Evolutionary conservation across 305 asterid genomes (phyloP), one percentile per base, ranked within the genome.

Genomic region (Fraxinus baroniana): DNA sequence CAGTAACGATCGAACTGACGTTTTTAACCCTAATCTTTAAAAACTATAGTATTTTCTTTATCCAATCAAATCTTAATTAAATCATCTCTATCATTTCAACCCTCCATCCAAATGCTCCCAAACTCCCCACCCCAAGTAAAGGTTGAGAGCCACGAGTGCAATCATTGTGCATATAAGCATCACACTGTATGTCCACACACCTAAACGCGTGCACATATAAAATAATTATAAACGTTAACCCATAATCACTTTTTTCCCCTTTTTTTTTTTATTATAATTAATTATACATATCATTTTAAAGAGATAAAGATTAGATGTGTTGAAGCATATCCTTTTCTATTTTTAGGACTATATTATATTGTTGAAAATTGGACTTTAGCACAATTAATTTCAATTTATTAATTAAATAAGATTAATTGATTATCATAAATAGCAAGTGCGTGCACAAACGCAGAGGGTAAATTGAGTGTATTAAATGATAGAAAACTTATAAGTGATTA

Each of bases 61-160:
- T 85, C 76, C 84, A 79, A 83, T 87, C 83, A 84, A 84, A 85
- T 85, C 77, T 87, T 83, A 84, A 85, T 82, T 82, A 83, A 81
- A 86, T 84, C 84, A 83, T 79, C 81, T 81, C 70, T 77, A 71
- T 80, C 89, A 76, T 85, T 83, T 17, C 30, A 81, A 82, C 89
- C 84, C 80, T 86, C 83, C 78, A 85, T 85, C 68, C 30, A 57
- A 57, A 18, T 86, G 86, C 85, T 84, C 84, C 86, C 60, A 57
- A 76, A 78, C 81, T 68, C 84, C 76, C 73, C 39, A 13, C 76
- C 52, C 75, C 75, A 77, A 62, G 80, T 74, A 37, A 84, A 83
- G 35, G 52, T 86, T 57, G 87, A 88, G 81, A 87, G 89, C 92
- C 96, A 93, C 94, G 93, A 87, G 90, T 85, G 91, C 92, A 90